Base-by-base conservation (phyloP, 2,329 filamentous ascomycete genomes). In the Stagonosporopsis tanaceti region DNA sequence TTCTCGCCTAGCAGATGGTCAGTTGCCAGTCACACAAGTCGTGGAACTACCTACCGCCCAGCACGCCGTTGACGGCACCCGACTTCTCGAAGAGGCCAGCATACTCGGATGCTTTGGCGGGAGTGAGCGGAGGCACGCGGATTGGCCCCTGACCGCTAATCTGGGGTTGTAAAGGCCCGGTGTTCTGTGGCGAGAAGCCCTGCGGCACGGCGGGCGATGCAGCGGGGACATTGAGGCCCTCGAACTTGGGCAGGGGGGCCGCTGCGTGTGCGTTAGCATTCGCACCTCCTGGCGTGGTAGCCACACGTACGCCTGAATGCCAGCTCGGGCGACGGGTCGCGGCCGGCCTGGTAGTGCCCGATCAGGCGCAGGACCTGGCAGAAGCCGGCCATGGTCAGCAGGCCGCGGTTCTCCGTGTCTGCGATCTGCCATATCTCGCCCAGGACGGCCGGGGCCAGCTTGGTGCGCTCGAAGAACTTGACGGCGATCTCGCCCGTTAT, bases 341-440 rank as follows among this genome's bases (percentile, higher is more conserved):
- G 87, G 70, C 92, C 91, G 63, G 90, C 91, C 80, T 99, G 95
- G 64, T 93, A 93, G 80, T 98, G 95, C 59, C 93, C 95, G 74
- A 99, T 98, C 74, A 99, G 87, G 71, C 95, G 87, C 74, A 99
- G 80, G 56, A 96, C 95, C 74, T 97, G 87, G 60, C 93, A 92
- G 79, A 99, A 99, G 74, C 94, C 95, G 39, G 93, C 87, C 20
- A 93, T 93, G 32, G 93, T 97, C 66, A 99, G 82, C 66, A 98
- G 90, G 50, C 95, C 95, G 64, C 93, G 88, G 81, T 99, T 99
- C 81, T 98, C 94, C 65, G 87, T 93, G 80, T 99, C 95, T 67
- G 95, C 94, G 76, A 99, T 95, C 80, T 98, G 94, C 95, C 95
- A 99, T 84, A 99, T 98, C 91, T 97, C 77, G 77, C 94, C 95